These are phyloP conservation scores for Tylopilus subfusipes DNA, from an alignment of 768 basidiomycete genomes.

Conservation along the genomic window DNA sequence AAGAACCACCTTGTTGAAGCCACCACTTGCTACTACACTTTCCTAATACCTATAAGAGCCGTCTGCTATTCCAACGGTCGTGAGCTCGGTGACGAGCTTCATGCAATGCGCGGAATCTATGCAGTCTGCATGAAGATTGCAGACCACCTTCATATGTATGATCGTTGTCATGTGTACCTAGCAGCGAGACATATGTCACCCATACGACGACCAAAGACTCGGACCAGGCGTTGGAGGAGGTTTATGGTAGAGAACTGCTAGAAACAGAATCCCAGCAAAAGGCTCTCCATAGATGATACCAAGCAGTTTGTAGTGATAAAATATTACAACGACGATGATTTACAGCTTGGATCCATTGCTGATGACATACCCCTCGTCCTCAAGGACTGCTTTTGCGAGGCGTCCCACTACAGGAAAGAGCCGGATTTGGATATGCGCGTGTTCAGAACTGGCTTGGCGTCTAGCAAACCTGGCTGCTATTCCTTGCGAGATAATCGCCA, in stretches of 20 bases:
- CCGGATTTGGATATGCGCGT: slow-evolving; percentile 45
- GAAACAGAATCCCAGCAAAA: slow-evolving; percentile 7
- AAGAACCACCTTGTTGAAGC: too few relatives aligned
- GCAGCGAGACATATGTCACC: too few relatives aligned
- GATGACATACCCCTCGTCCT: slow-evolving; percentile 45
- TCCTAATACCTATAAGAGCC: too few relatives aligned
- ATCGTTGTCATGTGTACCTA: too few relatives aligned
- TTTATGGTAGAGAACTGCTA: slow-evolving; percentile 23
- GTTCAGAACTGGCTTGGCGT: slow-evolving; percentile 86
- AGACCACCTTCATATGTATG: too few relatives aligned
- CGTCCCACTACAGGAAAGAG: slow-evolving; percentile 62
- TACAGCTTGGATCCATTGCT: slow-evolving; percentile 27
- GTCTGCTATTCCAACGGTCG: too few relatives aligned
- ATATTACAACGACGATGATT: background rate
- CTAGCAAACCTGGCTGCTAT: slow-evolving; percentile 84
- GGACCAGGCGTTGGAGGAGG: slow-evolving; percentile 18
- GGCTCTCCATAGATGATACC: slow-evolving; percentile 15
- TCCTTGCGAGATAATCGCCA: slow-evolving; percentile 82
- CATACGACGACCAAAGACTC: too few relatives aligned
- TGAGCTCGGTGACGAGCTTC: too few relatives aligned
- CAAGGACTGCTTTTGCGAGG: slow-evolving; percentile 56
- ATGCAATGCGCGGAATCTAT: too few relatives aligned
- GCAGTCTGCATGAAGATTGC: too few relatives aligned
- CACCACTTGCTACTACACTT: too few relatives aligned
- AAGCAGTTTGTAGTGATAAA: slow-evolving; percentile 17